A percentile compares a stretch with the other conserved stretches of the same genome.
Evolutionary conservation across 2,329 filamentous ascomycete species (phyloP).

Genomic region (Pestalotiopsis sp.): DNA sequence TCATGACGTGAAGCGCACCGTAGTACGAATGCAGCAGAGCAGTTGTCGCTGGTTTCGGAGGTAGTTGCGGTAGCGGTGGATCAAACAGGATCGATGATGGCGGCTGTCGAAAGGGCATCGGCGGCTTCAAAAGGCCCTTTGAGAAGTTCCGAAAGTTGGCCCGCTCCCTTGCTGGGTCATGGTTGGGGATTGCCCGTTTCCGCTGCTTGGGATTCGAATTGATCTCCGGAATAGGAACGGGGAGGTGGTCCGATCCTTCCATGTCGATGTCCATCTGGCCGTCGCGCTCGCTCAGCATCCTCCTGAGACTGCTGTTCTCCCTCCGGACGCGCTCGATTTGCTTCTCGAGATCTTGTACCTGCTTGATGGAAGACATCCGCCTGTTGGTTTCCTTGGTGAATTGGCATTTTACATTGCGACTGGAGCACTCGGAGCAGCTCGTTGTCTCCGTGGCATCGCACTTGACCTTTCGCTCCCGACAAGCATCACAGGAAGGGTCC

Average conservation of each 20-base stretch:
- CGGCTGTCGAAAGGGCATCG: slow-evolving; percentile 64
- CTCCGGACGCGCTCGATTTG: slow-evolving; percentile 79
- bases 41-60: slow-evolving; percentile 69
- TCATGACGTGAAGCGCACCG: slow-evolving; percentile 72
- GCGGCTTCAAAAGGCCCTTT: slow-evolving; percentile 77
- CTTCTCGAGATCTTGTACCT: slow-evolving; percentile 94
- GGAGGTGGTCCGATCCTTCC: slow-evolving; percentile 47
- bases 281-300: slow-evolving; percentile 56
- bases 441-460: slow-evolving; percentile 96
- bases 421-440: slow-evolving; percentile 96
- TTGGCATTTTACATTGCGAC: slow-evolving; percentile 94
- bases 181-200: slow-evolving; percentile 59
- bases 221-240: slow-evolving; percentile 62
- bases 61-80: slow-evolving; percentile 63
- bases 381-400: slow-evolving; percentile 99
- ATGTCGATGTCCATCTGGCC: slow-evolving; percentile 51
- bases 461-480: slow-evolving; percentile 80
- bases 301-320: slow-evolving; percentile 74
- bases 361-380: slow-evolving; percentile 99
- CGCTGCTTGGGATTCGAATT: slow-evolving; percentile 66
- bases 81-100: slow-evolving; percentile 46
- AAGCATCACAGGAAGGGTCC: slow-evolving; percentile 96
- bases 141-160: slow-evolving; percentile 72
- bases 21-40: slow-evolving; percentile 76
- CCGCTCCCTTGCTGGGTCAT: slow-evolving; percentile 71